Evolutionary conservation across 345 rosid genomes (phyloP).

Genomic region (Clausena lansium): DNA sequence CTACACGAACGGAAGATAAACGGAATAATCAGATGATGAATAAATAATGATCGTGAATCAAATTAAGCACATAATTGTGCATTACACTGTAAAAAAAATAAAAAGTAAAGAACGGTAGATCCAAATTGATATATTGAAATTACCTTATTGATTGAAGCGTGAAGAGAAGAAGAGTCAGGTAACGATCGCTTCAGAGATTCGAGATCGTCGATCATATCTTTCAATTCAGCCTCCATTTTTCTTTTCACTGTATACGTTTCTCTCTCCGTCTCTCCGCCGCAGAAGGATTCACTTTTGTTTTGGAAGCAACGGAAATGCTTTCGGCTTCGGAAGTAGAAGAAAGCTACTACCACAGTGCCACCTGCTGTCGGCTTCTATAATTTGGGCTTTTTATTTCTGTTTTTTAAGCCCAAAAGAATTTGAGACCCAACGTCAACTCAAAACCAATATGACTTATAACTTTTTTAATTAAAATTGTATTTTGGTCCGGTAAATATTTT

Average conservation of each 20-base stretch:
- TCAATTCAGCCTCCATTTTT: slow-evolving; percentile 72
- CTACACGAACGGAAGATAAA: not conserved
- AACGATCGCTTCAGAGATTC: slow-evolving; percentile 51
- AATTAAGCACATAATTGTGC: not conserved
- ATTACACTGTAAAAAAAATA: not conserved
- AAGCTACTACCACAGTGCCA: not conserved
- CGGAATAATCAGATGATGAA: not conserved
- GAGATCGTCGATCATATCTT: slow-evolving; percentile 59
- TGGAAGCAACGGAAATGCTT: too few species aligned
- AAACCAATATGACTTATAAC: too few species aligned
- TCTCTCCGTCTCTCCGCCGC: not conserved
- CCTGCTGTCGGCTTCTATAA: too few species aligned
- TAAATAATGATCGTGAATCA: not conserved
- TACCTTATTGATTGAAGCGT: slow-evolving; percentile 60
- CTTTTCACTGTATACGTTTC: not conserved
- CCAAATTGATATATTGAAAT: not conserved
- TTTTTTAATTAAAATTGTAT: too few species aligned
- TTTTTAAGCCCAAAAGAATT: too few species aligned
- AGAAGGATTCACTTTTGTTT: not conserved
- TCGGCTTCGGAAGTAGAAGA: not conserved
- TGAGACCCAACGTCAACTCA: too few species aligned
- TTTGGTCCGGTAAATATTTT: too few species aligned
- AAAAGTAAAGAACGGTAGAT: not conserved
- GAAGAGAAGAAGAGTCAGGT: slow-evolving; percentile 53
- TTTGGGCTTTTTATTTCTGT: too few species aligned